Evolutionary conservation across 2,329 filamentous ascomycete species (phyloP).

Genomic region (Diplodia seriata): DNA sequence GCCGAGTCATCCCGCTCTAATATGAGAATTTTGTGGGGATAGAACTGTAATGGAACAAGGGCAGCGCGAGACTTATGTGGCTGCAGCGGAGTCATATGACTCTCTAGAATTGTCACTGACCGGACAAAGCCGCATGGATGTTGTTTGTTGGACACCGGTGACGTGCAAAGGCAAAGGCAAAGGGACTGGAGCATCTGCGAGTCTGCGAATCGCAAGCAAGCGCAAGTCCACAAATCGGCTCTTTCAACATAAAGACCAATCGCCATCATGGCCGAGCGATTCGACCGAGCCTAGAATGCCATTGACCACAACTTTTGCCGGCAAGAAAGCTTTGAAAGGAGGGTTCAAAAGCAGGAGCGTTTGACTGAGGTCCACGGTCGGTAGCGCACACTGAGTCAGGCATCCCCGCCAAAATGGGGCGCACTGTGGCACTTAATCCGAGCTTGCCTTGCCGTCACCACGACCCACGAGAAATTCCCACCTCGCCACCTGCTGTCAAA

Average conservation of each 20-base stretch:
- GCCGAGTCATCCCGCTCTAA: background rate
- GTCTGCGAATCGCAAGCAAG: background rate
- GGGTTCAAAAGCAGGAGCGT: background rate
- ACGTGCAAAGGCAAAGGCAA: background rate
- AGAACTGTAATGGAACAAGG: background rate
- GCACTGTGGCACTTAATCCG: constrained; percentile 21
- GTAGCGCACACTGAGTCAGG: constrained; percentile 25
- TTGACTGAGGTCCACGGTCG: background rate
- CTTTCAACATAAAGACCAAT: background rate
- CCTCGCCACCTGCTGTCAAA: constrained; percentile 20
- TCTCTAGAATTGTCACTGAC: background rate
- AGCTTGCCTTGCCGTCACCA: constrained; percentile 28
- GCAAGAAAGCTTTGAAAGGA: background rate
- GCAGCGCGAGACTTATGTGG: background rate
- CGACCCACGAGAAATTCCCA: constrained; percentile 31
- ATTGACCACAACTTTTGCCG: background rate
- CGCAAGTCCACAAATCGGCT: too few relatives aligned
- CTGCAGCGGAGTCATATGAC: background rate
- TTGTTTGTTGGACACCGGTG: background rate
- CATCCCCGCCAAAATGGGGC: constrained; percentile 28
- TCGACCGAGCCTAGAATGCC: background rate
- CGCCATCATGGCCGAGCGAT: background rate
- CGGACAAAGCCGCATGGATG: background rate
- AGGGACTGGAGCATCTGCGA: background rate
- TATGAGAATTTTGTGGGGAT: background rate